Conservation (phyloP, 768 basidiomycete genomes). For the Lactarius psammicola region DNA sequence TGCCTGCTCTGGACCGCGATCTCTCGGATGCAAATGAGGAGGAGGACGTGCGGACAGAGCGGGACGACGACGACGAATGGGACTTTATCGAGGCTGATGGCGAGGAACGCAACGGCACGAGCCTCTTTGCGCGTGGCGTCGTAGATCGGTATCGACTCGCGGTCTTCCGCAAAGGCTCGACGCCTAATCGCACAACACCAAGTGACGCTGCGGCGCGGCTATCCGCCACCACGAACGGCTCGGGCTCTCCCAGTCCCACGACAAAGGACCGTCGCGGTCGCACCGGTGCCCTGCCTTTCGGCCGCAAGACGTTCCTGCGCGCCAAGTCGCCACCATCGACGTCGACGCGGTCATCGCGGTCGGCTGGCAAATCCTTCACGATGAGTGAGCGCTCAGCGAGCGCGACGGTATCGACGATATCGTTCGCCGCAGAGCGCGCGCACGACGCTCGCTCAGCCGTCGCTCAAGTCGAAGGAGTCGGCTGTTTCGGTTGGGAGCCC, state of each 20-base stretch:
- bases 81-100: constrained; percentile 82
- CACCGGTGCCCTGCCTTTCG: constrained; percentile 64
- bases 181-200: constrained; percentile 55
- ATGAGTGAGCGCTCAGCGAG: constrained; percentile 47
- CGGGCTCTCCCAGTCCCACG: constrained; percentile 47
- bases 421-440: constrained; percentile 55
- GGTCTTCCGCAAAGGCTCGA: constrained; percentile 82
- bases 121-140: constrained; percentile 87
- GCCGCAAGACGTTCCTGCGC: constrained; percentile 71
- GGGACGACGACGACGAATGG: constrained; percentile 81
- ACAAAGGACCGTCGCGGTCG: constrained; percentile 67
- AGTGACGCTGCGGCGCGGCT: constrained; percentile 41
- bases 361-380: constrained; percentile 38
- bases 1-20: constrained; percentile 74
- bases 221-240: constrained; percentile 34
- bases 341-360: constrained; percentile 39
- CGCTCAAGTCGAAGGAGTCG: constrained; percentile 79
- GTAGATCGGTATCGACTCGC: constrained; percentile 84
- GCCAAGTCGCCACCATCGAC: constrained; percentile 64
- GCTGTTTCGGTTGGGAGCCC: constrained; percentile 68
- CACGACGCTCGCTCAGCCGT: constrained; percentile 53
- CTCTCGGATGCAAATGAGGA: constrained; percentile 53
- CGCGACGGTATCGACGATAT: constrained; percentile 45
- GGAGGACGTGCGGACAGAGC: constrained; percentile 43
- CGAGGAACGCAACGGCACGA: constrained; percentile 81